Evolutionary conservation across 768 basidiomycete genomes (phyloP).

Genomic region (Phlebiopsis flavidoalba): DNA sequence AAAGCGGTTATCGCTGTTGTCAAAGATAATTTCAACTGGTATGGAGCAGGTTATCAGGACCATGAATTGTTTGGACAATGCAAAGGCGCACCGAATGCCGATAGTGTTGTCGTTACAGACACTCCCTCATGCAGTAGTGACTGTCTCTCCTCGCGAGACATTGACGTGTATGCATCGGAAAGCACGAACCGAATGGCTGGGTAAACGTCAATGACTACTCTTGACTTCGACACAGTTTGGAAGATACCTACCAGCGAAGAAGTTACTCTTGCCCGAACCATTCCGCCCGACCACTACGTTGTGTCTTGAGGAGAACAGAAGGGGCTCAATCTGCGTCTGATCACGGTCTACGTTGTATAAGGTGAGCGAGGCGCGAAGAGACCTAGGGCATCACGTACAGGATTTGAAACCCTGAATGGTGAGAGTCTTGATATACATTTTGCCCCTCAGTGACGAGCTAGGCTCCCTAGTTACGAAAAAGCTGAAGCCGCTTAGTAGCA

Average conservation of each 20-base stretch:
- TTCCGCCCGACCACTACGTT: conserved; percentile 98
- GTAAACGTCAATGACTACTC: background rate
- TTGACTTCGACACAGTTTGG: background rate
- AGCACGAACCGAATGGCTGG: conserved; percentile 95
- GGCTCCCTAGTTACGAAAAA: no score
- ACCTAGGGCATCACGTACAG: conserved; percentile 43
- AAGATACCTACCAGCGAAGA: conserved; percentile 76
- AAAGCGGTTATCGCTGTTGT: conserved; percentile 91
- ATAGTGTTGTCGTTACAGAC: conserved; percentile 80
- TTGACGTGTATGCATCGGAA: conserved; percentile 95
- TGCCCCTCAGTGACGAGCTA: background rate
- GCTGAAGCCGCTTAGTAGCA: background rate
- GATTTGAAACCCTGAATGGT: conserved; percentile 98
- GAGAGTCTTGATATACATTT: conserved; percentile 83
- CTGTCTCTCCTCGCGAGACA: conserved; percentile 90
- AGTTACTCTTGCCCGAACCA: conserved; percentile 98
- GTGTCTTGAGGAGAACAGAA: conserved; percentile 85
- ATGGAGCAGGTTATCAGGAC: no score
- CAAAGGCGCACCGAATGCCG: conserved; percentile 74
- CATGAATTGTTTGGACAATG: conserved; percentile 4
- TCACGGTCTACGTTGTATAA: conserved; percentile 54
- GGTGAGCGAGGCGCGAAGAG: background rate
- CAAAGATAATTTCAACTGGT: conserved; percentile 88
- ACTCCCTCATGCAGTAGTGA: conserved; percentile 93
- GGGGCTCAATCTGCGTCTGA: conserved; percentile 89